Evolutionary conservation across 768 basidiomycete species (phyloP).

Genomic region (Kwoniella europaea): DNA sequence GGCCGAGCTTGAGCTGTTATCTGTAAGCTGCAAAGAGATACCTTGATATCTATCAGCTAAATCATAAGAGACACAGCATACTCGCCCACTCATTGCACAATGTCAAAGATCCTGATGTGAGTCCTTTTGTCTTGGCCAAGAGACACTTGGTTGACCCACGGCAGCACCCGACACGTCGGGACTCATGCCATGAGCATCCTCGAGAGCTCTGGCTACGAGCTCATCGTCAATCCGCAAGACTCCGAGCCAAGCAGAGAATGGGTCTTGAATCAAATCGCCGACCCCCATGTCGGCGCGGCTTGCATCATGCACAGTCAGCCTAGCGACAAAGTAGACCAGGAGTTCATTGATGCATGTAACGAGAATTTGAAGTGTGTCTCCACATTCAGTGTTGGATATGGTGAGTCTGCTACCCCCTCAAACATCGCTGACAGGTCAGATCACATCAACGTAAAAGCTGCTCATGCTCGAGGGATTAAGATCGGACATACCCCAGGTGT

Average conservation of each 20-base stretch:
- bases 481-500: constrained; percentile 94
- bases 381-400: constrained; percentile 67
- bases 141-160: not conserved
- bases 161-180: constrained; percentile 50
- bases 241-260: constrained; percentile 58
- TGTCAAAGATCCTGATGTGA: constrained; percentile 35
- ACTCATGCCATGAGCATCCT: constrained; percentile 47
- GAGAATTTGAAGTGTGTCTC: constrained; percentile 74
- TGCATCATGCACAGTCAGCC: constrained; percentile 36
- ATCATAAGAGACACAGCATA: no score
- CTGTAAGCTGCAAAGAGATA: no score
- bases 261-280: constrained; percentile 36
- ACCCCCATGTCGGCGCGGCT: constrained; percentile 27
- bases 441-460: constrained; percentile 72
- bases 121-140: not conserved
- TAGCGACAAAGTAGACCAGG: constrained; percentile 68
- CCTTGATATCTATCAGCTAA: no score
- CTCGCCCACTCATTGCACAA: not conserved
- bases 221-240: constrained; percentile 59
- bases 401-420: constrained; percentile 26
- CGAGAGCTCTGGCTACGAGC: constrained; percentile 55
- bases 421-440: constrained; percentile 63
- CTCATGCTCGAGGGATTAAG: constrained; percentile 68
- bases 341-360: constrained; percentile 68
- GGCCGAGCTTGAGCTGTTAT: no score